Evolutionary conservation across 441 rosid genomes (phyloP), one percentile per base, ranked within the genome.

Genomic region (Dalechampia spathulata): DNA sequence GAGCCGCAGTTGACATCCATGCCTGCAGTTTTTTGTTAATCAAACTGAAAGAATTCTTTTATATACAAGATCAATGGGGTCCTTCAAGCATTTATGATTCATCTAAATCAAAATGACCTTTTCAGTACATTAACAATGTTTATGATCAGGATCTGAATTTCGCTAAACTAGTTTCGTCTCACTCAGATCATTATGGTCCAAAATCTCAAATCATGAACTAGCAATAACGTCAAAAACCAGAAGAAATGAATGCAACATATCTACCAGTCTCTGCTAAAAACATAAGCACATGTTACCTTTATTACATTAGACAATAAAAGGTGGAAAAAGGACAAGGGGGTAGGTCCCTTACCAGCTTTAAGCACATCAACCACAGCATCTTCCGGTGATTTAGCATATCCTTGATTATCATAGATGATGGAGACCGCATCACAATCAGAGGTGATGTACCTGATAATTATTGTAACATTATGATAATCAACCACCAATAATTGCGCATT

Each of bases 341-440:
- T 19, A 12, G n/a, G 26, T 32, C 28, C 20, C 49, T 16, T 70
- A 74, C 98, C 96, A 4, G 98, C 95, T 70, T 75, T 82, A 52
- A 88, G 93, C 37, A 80, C 96, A 65, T 77, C 85, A 11, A 64
- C 91, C 0, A 81, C 86, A 1, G 93, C 96, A 58, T 91, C 95
- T 69, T 86, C 95, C 0, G 90, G 95, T 25, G 75, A 8, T 58
- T 83, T 83, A 15, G 81, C 81, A 46, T 82, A 91, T 54, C 79
- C 79, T 69, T 84, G 86, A 6, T 37, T 71, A 9, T 80, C 79
- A 41, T 80, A 49, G 43, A 88, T 81, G 65, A 88, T 66, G 4
- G 80, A 65, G 15, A 89, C 96, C 0, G 99, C 95, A 61, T 92
- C 94, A 50, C 96, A 92, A 58, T 88, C 96, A 1, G 94, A 92